These are phyloP conservation scores for Psidium guajava DNA, from an alignment of 345 rosid species.

Conservation along the genomic window DNA sequence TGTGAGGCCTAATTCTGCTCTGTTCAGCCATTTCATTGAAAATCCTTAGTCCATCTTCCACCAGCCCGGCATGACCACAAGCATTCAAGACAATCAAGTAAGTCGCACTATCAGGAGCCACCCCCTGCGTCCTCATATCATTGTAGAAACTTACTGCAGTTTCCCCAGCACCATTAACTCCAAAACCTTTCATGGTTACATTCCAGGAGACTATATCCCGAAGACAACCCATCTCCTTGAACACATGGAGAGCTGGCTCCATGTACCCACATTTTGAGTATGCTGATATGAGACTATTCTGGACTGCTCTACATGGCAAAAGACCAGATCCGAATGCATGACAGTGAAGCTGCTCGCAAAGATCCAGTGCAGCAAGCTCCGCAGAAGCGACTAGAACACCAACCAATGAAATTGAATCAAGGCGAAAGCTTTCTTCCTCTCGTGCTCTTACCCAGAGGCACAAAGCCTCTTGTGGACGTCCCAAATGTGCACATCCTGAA, in stretches of 20 bases:
- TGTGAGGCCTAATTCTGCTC: constrained; percentile 15
- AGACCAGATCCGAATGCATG: constrained; percentile 16
- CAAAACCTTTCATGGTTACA: constrained; percentile 28
- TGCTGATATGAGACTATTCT: constrained; percentile 33
- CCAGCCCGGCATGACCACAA: constrained; percentile 32
- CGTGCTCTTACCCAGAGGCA: constrained; percentile 13
- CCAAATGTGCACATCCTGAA: constrained; percentile 25
- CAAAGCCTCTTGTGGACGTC: constrained; percentile 25
- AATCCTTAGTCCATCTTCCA: constrained; percentile 23
- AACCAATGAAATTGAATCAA: constrained; percentile 23
- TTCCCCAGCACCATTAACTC: constrained; percentile 26
- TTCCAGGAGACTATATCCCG: constrained; percentile 35
- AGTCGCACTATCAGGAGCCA: constrained; percentile 23
- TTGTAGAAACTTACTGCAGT: constrained; percentile 18
- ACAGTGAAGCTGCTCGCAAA: constrained; percentile 33
- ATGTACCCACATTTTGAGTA: constrained; percentile 34
- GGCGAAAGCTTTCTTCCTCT: constrained; percentile 4
- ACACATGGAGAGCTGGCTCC: constrained; percentile 12
- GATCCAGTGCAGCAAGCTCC: constrained; percentile 19
- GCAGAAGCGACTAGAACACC: constrained; percentile 17
- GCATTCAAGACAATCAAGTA: constrained; percentile 24
- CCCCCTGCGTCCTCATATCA: constrained; percentile 21
- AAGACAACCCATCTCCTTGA: constrained; percentile 24
- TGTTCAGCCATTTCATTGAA: constrained; percentile 25
- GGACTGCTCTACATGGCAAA: constrained; percentile 9